Percentiles rank a stretch among this genome's conserved stretches.
phyloP scores from a whole-genome alignment of 805 yeast species.

The Debaryomyces castellii region DNA sequence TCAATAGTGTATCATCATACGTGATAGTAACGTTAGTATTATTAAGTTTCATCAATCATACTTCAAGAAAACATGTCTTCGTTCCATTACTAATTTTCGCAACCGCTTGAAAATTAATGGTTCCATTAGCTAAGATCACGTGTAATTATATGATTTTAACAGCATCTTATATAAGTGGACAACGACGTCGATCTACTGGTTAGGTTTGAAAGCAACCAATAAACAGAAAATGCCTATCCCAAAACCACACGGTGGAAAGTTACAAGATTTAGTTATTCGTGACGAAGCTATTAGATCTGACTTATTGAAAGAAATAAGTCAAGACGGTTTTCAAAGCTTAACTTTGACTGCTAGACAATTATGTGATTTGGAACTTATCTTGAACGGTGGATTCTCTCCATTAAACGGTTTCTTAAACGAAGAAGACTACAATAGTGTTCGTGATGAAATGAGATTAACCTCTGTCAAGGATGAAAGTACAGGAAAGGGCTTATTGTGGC shows the following conservation, averaged over 20 bases:
- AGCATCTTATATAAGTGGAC: neutral
- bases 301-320: conserved; percentile 57
- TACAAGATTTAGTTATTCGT: conserved; percentile 82
- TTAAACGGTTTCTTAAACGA: conserved; percentile 64
- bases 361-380: conserved; percentile 88
- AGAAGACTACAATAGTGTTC: conserved; percentile 68
- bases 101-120: neutral
- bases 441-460: conserved; percentile 65
- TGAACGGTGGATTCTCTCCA: conserved; percentile 94
- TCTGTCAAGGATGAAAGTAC: conserved; percentile 32
- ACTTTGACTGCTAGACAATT: conserved; percentile 81
- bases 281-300: conserved; percentile 61
- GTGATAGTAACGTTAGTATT: too few species aligned
- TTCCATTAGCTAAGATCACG: conserved; percentile 8
- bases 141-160: conserved; percentile 11
- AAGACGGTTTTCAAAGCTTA: conserved; percentile 40
- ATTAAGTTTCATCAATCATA: too few species aligned
- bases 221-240: conserved; percentile 50
- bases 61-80: too few species aligned
- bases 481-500: conserved; percentile 73
- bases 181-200: neutral
- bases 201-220: neutral
- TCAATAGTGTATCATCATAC: too few species aligned
- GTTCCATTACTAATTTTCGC: too few species aligned
- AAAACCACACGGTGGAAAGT: conserved; percentile 88